Conservation (phyloP, 345 rosid species). For the Zanthoxylum bungeanum region DNA sequence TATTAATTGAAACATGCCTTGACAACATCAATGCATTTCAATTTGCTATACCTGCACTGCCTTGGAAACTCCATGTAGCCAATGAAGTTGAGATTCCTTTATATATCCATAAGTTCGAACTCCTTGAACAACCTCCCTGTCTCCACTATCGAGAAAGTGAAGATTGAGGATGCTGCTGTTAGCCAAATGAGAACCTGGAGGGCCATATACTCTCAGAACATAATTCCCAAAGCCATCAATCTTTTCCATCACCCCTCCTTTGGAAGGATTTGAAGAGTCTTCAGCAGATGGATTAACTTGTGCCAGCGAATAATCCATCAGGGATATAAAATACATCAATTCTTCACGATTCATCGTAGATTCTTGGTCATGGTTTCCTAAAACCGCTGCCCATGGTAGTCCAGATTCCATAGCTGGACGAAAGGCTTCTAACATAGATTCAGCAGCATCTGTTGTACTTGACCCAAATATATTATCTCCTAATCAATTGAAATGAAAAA, state of each 20-base stretch:
- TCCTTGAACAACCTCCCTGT: constrained; percentile 63
- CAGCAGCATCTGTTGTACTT: constrained; percentile 87
- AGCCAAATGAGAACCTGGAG: constrained; percentile 69
- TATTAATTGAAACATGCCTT: background rate
- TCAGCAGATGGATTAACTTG: constrained; percentile 49
- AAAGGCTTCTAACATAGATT: constrained; percentile 68
- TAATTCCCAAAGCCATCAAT: constrained; percentile 89
- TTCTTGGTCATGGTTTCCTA: constrained; percentile 95
- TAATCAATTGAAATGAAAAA: constrained; percentile 23
- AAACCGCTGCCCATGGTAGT: constrained; percentile 90
- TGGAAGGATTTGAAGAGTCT: constrained; percentile 21
- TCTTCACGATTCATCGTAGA: constrained; percentile 81
- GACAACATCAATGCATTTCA: background rate
- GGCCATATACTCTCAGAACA: constrained; percentile 57
- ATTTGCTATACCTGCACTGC: constrained; percentile 40
- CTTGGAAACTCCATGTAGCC: constrained; percentile 57
- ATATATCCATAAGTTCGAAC: constrained; percentile 79
- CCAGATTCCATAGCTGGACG: constrained; percentile 64
- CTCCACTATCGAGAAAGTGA: constrained; percentile 86
- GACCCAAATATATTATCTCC: constrained; percentile 95
- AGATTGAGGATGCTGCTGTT: constrained; percentile 76
- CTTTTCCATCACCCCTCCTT: constrained; percentile 14
- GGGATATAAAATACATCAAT: constrained; percentile 79
- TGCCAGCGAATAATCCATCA: constrained; percentile 84
- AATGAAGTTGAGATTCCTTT: constrained; percentile 78